Evolutionary conservation across 2,329 filamentous ascomycete genomes (phyloP).

Genomic region (Metarhizium anisopliae): DNA sequence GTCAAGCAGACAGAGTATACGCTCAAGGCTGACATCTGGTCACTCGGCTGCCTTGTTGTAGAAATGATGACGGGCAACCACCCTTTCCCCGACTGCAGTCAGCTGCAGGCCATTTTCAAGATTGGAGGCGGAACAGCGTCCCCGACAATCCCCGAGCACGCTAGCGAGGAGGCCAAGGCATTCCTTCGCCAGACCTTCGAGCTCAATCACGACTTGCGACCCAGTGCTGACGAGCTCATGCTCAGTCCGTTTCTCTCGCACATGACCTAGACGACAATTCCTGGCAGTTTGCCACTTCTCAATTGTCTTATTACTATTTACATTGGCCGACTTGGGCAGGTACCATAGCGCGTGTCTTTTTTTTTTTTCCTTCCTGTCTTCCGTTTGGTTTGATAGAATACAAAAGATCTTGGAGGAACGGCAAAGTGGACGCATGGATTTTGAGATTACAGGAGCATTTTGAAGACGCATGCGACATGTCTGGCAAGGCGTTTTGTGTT

Average conservation of each 20-base stretch:
- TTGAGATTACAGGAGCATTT: neutral
- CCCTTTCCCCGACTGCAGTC: conserved; percentile 93
- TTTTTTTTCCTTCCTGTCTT: neutral
- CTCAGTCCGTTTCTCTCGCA: conserved; percentile 73
- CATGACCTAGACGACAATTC: conserved; percentile 36
- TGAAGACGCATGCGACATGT: neutral
- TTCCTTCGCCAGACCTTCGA: conserved; percentile 91
- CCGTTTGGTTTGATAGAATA: neutral
- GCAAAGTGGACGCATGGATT: neutral
- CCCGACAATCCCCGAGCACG: conserved; percentile 79
- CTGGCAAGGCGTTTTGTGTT: neutral
- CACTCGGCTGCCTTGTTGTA: conserved; percentile 87
- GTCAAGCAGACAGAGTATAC: conserved; percentile 97
- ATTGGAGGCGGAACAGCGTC: conserved; percentile 83
- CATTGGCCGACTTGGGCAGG: conserved; percentile 8
- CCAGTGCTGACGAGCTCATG: conserved; percentile 85
- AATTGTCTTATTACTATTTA: neutral
- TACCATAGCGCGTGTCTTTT: conserved; percentile 3
- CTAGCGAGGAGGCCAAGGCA: conserved; percentile 71
- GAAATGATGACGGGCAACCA: conserved; percentile 99
- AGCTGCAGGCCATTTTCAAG: conserved; percentile 97
- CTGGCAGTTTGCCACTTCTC: neutral
- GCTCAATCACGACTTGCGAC: conserved; percentile 85
- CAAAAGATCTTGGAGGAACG: neutral
- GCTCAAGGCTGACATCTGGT: conserved; percentile 98